Base-by-base conservation (phyloP, 2,329 filamentous ascomycete species). In the Apiospora pterosperma region DNA sequence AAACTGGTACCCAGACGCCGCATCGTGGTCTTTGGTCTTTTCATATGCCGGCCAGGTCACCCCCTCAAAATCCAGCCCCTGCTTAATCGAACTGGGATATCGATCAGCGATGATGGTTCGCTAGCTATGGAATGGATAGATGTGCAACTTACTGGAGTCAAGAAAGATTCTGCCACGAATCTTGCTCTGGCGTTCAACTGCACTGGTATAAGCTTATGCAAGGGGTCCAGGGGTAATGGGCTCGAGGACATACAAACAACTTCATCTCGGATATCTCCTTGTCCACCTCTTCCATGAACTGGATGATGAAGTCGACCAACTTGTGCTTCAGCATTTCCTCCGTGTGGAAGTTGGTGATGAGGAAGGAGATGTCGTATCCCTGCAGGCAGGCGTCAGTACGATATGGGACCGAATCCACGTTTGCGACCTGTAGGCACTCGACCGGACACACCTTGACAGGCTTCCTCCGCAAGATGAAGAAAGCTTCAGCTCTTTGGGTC, bases 181-280 rank as follows among this genome's bases (percentile, higher is more conserved):
- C 96, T 90, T 77, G 96, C 96, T 80, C 96, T 88, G 64, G 96
- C 94, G 78, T 99, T 99, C 77, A 99, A 84, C 95, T 97, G 74
- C 16, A 62, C 12, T 39, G 62, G 23, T 64, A 74, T 81, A 70
- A 82, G 75, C 67, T 67, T 5, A 38, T 36, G 34, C 2, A 65
- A 34, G 11, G 41, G 61, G 61, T 39, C 63, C n/a, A n/a, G 52
- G n/a, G 21, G 14, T 34, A 36, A 10, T 38, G 69, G 66, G 62
- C 3, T 21, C 10, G 36, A 23, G 36, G 52, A 84, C 92, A 71
- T 86, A 97, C 95, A 80, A 99, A 99, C 74, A 99, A 90, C 86
- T 99, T 99, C 96, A 99, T 98, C 82, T 99, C 96, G 3, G 96
- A 98, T 66, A 99, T 99, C 80, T 99, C 96, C 85, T 99, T 99